phyloP scores from a whole-genome alignment of 805 yeast genomes.

The Nakazawaea ambrosiae region DNA sequence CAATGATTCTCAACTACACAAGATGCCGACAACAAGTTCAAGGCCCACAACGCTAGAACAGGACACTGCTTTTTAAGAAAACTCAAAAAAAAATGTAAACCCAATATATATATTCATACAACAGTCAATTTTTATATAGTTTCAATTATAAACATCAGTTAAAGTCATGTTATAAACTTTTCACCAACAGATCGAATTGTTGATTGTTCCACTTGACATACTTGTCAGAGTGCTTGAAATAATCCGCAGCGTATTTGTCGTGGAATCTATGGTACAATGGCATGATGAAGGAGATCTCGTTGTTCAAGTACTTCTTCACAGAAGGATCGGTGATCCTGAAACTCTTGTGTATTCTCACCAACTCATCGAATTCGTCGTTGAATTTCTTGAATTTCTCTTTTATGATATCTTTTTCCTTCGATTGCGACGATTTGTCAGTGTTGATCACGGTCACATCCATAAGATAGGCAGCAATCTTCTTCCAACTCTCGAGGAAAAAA shows the following conservation, averaged over 20 bases:
- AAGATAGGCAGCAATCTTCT: constrained; percentile 62
- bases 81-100: too few species aligned
- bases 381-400: constrained; percentile 82
- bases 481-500: constrained; percentile 74
- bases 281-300: constrained; percentile 70
- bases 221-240: constrained; percentile 63
- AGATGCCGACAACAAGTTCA: too few species aligned
- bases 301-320: constrained; percentile 54
- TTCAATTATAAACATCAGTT: not conserved
- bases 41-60: too few species aligned
- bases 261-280: constrained; percentile 84
- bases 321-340: constrained; percentile 61
- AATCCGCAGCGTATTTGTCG: constrained; percentile 70
- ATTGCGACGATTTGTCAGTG: constrained; percentile 26
- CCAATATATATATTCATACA: too few species aligned
- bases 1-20: constrained; percentile 11
- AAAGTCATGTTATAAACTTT: constrained; percentile 18
- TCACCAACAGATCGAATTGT: constrained; percentile 27
- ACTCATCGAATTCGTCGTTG: constrained; percentile 76
- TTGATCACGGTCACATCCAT: constrained; percentile 74
- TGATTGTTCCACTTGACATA: constrained; percentile 45
- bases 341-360: constrained; percentile 57
- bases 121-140: too few species aligned
- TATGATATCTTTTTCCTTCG: constrained; percentile 73
- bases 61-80: too few species aligned